phyloP scores from a whole-genome alignment of 306 rosid species.

The Phaseolus lunatus region DNA sequence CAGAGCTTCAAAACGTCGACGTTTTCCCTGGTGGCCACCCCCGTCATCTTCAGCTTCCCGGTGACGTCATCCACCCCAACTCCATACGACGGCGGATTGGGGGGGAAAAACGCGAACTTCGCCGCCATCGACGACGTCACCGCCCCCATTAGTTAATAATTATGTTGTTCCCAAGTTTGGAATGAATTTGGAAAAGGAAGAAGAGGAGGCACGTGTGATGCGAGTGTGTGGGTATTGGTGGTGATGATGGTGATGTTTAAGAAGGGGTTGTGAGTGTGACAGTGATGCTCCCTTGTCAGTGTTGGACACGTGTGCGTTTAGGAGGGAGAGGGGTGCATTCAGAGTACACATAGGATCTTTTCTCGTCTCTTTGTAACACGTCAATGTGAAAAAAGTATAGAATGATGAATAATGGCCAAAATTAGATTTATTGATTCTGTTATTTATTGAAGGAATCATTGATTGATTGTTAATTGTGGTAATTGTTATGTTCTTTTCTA shows the following conservation, averaged over 20 bases:
- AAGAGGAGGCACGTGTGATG: slow-evolving; percentile 68
- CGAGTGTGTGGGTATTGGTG: not conserved
- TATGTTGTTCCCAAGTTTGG: not conserved
- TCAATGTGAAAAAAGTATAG: too few relatives aligned
- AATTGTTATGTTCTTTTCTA: too few relatives aligned
- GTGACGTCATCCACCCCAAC: slow-evolving; percentile 55
- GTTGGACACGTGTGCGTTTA: slow-evolving; percentile 59
- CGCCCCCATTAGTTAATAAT: slow-evolving; percentile 64
- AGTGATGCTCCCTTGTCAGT: not conserved
- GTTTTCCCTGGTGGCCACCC: slow-evolving; percentile 62
- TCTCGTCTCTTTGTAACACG: not conserved
- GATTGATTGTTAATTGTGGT: too few relatives aligned
- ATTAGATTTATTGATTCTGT: too few relatives aligned
- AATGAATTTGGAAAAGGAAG: not conserved
- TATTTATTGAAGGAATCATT: too few relatives aligned
- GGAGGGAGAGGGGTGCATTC: slow-evolving; percentile 33
- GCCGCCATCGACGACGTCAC: slow-evolving; percentile 97
- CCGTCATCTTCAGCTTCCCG: slow-evolving; percentile 67
- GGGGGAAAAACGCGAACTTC: slow-evolving; percentile 93
- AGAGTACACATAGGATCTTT: too few relatives aligned
- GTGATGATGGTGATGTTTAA: slow-evolving; percentile 33
- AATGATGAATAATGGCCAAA: too few relatives aligned
- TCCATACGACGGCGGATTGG: slow-evolving; percentile 83
- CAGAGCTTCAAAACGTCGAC: slow-evolving; percentile 83
- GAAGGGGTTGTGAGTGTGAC: not conserved